Evolutionary conservation across 2,329 filamentous ascomycete species (phyloP), one percentile per base, ranked within the genome.

Genomic region (Dothidotthia symphoricarpi): DNA sequence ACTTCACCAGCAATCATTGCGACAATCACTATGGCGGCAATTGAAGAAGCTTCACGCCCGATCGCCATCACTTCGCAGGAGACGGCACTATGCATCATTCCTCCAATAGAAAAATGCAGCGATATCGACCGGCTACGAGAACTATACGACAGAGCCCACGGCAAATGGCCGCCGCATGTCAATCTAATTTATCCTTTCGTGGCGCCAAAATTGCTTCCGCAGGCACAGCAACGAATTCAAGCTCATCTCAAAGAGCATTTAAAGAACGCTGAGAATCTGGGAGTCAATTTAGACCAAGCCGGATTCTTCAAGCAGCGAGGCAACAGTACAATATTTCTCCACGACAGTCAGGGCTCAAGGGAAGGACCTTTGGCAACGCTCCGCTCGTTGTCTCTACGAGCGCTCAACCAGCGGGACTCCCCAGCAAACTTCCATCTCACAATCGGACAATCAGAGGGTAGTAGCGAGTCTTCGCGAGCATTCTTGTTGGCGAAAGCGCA

Each of bases 141-240:
- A n/a, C 66, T 81, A 10, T 81, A 85, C 62, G 82, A 86, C 60
- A 79, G 78, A 43, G 72, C 75, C 0, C 77, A 75, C 47, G 69
- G 68, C 16, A 77, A 72, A 61, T 86, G 83, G 82, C 81, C 82
- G 3, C 78, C 81, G 10, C 82, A 85, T 50, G 57, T 85, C 52
- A 86, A 85, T 49, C 61, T 86, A 16, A 51, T 84, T 15, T 85
- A 85, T 54, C 83, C 82, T 0, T 86, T 85, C 56, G 78, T 83
- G 6, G 57, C 63, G 3, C 63, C 70, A 0, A 71, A 76, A 2
- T 49, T 51, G 7, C 67, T 86, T 2, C 51, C 64, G 1, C 50
- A 57, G 14, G 78, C 75, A 2, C 65, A 66, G 1, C 57, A 68
- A 3, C 55, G 62, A 11, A 66, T 77, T 24, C 53, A 68, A 17